These are phyloP conservation scores for Puccinellia tenuiflora DNA, from an alignment of 176 grass and related monocot genomes.

Conservation along the genomic window DNA sequence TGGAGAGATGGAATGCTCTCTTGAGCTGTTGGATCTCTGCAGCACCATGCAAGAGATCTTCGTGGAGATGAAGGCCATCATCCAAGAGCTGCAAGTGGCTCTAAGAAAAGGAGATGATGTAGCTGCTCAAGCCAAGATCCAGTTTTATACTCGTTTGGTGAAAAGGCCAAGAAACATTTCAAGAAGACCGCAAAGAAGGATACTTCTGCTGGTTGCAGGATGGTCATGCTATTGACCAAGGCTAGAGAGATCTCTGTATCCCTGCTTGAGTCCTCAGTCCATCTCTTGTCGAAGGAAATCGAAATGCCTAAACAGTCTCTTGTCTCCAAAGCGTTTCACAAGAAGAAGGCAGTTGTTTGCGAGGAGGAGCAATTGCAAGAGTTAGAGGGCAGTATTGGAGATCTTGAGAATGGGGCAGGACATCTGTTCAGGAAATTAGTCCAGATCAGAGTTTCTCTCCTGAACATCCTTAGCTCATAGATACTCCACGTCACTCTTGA, in stretches of 20 bases:
- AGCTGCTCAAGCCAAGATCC: constrained; percentile 6
- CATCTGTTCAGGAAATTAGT: constrained; percentile 41
- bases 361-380: constrained; percentile 10
- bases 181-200: not conserved
- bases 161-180: constrained; percentile 33
- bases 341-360: not conserved
- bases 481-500: not conserved
- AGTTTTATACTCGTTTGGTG: constrained; percentile 10
- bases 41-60: too few relatives aligned
- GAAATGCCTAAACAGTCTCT: not conserved
- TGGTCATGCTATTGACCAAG: not conserved
- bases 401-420: constrained; percentile 21
- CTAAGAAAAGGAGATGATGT: constrained; percentile 29
- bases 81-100: constrained; percentile 10
- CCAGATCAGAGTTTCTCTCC: constrained; percentile 40
- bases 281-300: constrained; percentile 2
- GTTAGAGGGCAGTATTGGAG: constrained; percentile 29
- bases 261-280: not conserved
- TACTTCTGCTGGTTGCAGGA: not conserved
- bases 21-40: too few relatives aligned
- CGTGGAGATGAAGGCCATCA: too few relatives aligned
- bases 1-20: too few relatives aligned
- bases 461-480: constrained; percentile 34
- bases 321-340: not conserved
- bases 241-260: too few relatives aligned